Conservation (phyloP, 2,329 filamentous ascomycete species). For the Fusarium sp. region DNA sequence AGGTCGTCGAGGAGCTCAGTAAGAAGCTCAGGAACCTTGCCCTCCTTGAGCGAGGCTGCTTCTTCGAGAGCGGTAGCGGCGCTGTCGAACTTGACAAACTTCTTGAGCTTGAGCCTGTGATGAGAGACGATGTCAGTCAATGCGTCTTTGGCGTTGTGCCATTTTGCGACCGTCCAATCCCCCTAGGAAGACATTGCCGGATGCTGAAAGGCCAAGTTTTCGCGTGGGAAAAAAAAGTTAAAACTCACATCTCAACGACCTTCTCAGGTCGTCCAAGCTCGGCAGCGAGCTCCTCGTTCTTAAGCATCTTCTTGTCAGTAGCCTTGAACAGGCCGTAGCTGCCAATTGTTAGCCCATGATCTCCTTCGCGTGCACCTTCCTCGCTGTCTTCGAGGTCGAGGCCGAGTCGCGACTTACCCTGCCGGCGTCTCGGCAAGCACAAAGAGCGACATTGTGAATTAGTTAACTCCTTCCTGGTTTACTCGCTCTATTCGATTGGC, state of each 20-base stretch:
- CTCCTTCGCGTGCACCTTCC: slow-evolving; percentile 20
- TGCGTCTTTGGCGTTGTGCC: slow-evolving; percentile 1
- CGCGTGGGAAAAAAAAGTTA: slow-evolving; percentile 14
- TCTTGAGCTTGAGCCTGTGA: slow-evolving; percentile 89
- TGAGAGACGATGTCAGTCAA: slow-evolving; percentile 18
- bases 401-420: slow-evolving; percentile 65
- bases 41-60: slow-evolving; percentile 88
- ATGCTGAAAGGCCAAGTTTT: slow-evolving; percentile 15
- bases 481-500: slow-evolving; percentile 53
- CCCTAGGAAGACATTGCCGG: slow-evolving; percentile 17
- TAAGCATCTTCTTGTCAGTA: slow-evolving; percentile 97
- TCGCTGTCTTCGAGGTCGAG: slow-evolving; percentile 25
- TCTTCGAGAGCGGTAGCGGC: slow-evolving; percentile 92
- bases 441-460: slow-evolving; percentile 84
- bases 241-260: slow-evolving; percentile 84
- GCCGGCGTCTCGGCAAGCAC: slow-evolving; percentile 95
- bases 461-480: slow-evolving; percentile 50
- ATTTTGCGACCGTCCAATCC: slow-evolving; percentile 22
- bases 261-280: slow-evolving; percentile 86
- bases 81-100: slow-evolving; percentile 97
- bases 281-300: slow-evolving; percentile 83
- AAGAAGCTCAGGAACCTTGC: slow-evolving; percentile 93
- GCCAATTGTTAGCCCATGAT: slow-evolving; percentile 53
- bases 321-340: slow-evolving; percentile 99
- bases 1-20: slow-evolving; percentile 86